Base-by-base conservation (phyloP, 78 protist species). In the Paratrimastix pyriformis region DNA sequence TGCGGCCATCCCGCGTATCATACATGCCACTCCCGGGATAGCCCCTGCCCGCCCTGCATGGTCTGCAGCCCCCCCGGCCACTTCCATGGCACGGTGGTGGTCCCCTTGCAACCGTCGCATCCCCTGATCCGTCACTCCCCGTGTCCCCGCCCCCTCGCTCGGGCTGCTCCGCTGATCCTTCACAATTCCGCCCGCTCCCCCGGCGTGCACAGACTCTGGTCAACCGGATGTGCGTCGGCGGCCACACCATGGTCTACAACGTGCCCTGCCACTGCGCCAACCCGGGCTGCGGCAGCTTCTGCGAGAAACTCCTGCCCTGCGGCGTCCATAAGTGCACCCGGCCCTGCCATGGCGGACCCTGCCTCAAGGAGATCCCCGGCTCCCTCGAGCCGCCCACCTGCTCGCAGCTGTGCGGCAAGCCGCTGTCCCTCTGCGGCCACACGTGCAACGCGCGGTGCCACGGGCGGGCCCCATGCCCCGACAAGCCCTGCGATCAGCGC, bases 1-100 rank as follows among this genome's bases (percentile, higher is more conserved):
- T 74, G 78, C 18, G 78, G 78, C 3, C 78, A 74, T 8, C 65
- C 68, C 18, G 70, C 37, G 3, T 24, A 58, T 29, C 78, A 74
- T 26, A 5, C 8, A 8, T 74, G 78, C 69, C 78, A 74, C 35
- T 74, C 65, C 45, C 60, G 30, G 21, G 68, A 60, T 7, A 18
- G 62, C 39, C 78, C 78, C 11, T 62, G 68, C 21, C 39, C 68
- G 26, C 68, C 68, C 24, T 62, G 68, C 21, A 15, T 62, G 11
- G 68, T n/a, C n/a, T n/a, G n/a, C n/a, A n/a, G n/a, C n/a, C n/a
- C n/a, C n/a, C n/a, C n/a, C n/a, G n/a, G n/a, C n/a, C n/a, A n/a
- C n/a, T n/a, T n/a, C n/a, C n/a, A n/a, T n/a, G n/a, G n/a, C n/a
- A n/a, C n/a, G n/a, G n/a, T n/a, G n/a, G n/a, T n/a, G n/a, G n/a